Percentiles rank a stretch among this genome's conserved stretches.
phyloP scores from a whole-genome alignment of 768 basidiomycete species.

The Suillus discolor region DNA sequence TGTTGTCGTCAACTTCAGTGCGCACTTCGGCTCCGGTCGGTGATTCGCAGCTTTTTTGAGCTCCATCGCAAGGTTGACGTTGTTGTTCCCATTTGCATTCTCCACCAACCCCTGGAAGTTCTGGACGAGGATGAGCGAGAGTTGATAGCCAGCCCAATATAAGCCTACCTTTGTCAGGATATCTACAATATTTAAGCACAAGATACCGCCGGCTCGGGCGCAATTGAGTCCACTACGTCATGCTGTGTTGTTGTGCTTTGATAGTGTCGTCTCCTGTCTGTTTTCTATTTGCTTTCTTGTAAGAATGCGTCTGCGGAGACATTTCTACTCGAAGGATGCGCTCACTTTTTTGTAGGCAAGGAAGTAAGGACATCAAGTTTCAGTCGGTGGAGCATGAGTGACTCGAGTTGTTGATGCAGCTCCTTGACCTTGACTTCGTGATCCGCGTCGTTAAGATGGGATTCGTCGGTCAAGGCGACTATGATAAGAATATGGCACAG shows the following conservation, averaged over 20 bases:
- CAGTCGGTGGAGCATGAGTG: constrained; percentile 90
- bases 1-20: constrained; percentile 71
- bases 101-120: constrained; percentile 93
- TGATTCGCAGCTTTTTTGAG: constrained; percentile 99
- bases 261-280: too few species aligned
- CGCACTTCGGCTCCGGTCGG: constrained; percentile 85
- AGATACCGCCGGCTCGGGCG: too few species aligned
- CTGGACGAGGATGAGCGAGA: constrained; percentile 39
- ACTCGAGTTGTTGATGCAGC: constrained; percentile 89
- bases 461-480: constrained; percentile 94
- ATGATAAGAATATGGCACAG: constrained; percentile 4
- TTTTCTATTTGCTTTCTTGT: too few species aligned
- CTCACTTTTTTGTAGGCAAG: constrained; percentile 95
- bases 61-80: constrained; percentile 99
- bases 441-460: constrained; percentile 90
- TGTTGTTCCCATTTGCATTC: constrained; percentile 84
- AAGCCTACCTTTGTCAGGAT: constrained; percentile 82
- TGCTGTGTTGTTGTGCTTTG: too few species aligned
- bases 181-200: too few species aligned
- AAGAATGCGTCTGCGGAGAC: constrained; percentile 96
- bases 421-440: constrained; percentile 96
- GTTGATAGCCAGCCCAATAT: neutral
- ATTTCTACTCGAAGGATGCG: constrained; percentile 97
- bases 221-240: too few species aligned
- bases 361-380: constrained; percentile 97